Conservation (phyloP, 73 alveolate genomes). For the Symbiodinium pilosum region DNA sequence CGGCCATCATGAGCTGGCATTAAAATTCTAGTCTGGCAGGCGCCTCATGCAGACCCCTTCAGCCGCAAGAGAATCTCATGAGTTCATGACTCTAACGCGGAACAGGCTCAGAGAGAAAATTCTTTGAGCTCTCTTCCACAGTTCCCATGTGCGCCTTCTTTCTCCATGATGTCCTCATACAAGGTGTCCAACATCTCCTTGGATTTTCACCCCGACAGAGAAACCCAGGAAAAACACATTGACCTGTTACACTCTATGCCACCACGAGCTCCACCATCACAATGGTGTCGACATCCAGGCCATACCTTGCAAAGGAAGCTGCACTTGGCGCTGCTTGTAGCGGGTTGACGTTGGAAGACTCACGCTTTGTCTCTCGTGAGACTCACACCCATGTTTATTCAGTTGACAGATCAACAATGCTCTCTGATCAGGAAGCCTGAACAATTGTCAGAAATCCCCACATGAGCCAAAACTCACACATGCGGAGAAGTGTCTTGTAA, state of each 20-base stretch:
- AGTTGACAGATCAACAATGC: too few species aligned
- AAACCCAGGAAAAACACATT: too few species aligned
- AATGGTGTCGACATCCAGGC: slow-evolving; percentile 48
- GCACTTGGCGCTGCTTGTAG: not conserved
- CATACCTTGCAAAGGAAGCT: slow-evolving; percentile 3
- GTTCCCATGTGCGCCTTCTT: slow-evolving; percentile 54
- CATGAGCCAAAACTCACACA: not conserved
- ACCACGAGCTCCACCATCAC: not conserved
- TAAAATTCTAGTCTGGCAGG: too few species aligned
- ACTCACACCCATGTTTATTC: too few species aligned
- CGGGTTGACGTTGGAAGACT: not conserved
- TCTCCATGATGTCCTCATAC: slow-evolving; percentile 61
- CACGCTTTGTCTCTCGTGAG: too few species aligned
- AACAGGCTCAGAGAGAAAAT: too few species aligned
- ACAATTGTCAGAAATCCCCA: not conserved
- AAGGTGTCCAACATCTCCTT: slow-evolving; percentile 63
- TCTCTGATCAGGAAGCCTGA: too few species aligned
- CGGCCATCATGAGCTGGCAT: too few species aligned
- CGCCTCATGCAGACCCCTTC: too few species aligned
- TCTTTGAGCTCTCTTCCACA: not conserved
- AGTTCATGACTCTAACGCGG: too few species aligned
- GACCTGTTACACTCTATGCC: not conserved
- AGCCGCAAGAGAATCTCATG: too few species aligned
- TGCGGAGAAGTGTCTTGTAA: too few species aligned
- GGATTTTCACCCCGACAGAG: not conserved